phyloP scores from a whole-genome alignment of 257 asterid genomes.

The Solanum ossicruentum region DNA sequence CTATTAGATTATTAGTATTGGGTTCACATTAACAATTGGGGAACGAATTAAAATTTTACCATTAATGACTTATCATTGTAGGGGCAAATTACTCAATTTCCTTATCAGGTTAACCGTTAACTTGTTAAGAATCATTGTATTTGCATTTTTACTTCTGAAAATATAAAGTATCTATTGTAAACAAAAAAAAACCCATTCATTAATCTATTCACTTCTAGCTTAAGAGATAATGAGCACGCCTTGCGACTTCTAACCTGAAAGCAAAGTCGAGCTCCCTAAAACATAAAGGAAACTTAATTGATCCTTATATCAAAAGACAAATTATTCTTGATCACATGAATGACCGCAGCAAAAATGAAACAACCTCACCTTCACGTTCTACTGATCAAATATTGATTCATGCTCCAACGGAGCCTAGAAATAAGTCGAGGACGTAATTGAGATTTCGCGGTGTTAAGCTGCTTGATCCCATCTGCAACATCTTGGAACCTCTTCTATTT shows the following conservation, averaged over 20 bases:
- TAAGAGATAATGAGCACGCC: not conserved
- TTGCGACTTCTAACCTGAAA: no score
- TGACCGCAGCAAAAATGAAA: no score
- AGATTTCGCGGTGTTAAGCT: not conserved
- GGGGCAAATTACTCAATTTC: not conserved
- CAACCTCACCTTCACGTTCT: not conserved
- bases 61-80: not conserved
- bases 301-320: no score
- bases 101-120: not conserved
- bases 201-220: not conserved
- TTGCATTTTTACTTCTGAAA: not conserved
- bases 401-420: not conserved
- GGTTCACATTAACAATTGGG: not conserved
- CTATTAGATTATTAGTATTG: no score
- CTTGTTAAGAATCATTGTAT: not conserved
- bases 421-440: not conserved
- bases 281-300: no score
- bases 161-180: not conserved
- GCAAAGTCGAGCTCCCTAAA: no score
- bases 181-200: not conserved
- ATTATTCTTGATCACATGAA: no score
- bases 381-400: not conserved
- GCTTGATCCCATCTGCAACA: not conserved
- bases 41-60: not conserved
- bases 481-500: no score